phyloP scores from a whole-genome alignment of 2,329 filamentous ascomycete genomes.

The Aspergillus hortae region DNA sequence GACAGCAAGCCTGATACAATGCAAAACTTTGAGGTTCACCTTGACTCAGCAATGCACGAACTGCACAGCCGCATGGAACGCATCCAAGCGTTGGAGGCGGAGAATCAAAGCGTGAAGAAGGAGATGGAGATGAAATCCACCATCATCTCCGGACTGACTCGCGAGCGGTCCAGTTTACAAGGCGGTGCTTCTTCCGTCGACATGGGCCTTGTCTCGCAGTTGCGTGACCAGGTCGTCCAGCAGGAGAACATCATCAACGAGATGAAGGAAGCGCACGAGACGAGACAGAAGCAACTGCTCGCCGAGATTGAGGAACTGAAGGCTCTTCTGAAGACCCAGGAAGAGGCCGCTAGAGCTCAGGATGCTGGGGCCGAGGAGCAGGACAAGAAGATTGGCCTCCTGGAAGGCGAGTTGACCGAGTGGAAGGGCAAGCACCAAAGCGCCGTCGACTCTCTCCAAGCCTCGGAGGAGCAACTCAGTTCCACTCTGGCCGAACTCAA shows the following conservation, averaged over 20 bases:
- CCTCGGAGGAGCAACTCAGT: conserved; percentile 69
- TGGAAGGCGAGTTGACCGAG: conserved; percentile 67
- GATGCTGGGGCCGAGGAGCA: conserved; percentile 41
- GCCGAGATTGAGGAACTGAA: conserved; percentile 68
- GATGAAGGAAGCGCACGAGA: conserved; percentile 68
- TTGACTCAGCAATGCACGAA: conserved; percentile 91
- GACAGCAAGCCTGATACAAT: conserved; percentile 76
- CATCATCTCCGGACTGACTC: conserved; percentile 88
- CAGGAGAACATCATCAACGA: conserved; percentile 76
- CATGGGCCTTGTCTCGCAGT: conserved; percentile 80
- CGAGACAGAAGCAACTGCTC: conserved; percentile 70
- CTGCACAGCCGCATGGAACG: conserved; percentile 81
- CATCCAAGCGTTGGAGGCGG: conserved; percentile 83
- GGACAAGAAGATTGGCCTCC: conserved; percentile 57
- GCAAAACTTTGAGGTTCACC: conserved; percentile 87
- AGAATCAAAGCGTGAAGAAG: conserved; percentile 77
- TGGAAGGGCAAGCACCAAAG: conserved; percentile 76
- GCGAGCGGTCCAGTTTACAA: conserved; percentile 87
- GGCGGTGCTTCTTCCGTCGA: conserved; percentile 71
- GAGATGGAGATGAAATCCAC: conserved; percentile 97
- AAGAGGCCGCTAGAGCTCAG: conserved; percentile 32
- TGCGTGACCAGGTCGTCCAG: conserved; percentile 83
- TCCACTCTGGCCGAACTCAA: conserved; percentile 73
- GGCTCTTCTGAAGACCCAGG: conserved; percentile 46
- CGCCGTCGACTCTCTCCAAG: conserved; percentile 66